These are phyloP conservation scores for Backusella macrospora DNA, from an alignment of 192 early-diverging fungal species.

Conservation along the genomic window DNA sequence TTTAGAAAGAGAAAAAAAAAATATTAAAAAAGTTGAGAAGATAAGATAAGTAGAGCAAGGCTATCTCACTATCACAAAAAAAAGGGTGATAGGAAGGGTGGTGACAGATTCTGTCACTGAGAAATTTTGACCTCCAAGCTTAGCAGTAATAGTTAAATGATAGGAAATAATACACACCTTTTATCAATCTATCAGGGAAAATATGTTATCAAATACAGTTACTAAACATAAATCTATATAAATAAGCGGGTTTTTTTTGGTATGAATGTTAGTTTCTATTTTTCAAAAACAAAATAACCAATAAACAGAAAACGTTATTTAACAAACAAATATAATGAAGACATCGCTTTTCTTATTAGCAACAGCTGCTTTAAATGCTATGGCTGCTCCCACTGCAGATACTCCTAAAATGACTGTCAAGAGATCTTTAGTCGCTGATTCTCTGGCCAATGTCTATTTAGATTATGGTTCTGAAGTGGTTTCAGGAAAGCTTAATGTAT, in stretches of 20 bases:
- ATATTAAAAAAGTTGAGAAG: neutral
- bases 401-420: neutral
- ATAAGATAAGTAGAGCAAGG: neutral
- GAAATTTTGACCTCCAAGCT: neutral
- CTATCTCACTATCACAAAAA: slow-evolving; percentile 12
- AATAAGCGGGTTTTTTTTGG: neutral
- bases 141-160: neutral
- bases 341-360: slow-evolving; percentile 21
- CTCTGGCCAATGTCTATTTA: slow-evolving; percentile 1
- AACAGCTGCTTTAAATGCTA: slow-evolving; percentile 16
- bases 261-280: neutral
- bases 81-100: neutral
- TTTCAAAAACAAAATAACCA: neutral
- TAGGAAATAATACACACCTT: neutral
- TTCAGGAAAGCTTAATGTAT: neutral
- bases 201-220: neutral
- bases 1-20: neutral
- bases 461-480: neutral
- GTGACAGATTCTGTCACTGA: neutral
- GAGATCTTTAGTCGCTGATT: neutral
- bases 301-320: neutral
- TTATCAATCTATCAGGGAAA: neutral
- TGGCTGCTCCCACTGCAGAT: neutral
- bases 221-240: neutral
- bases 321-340: neutral